Evolutionary conservation across 192 early-diverging fungal species (phyloP).

Genomic region (Dimargaris cristalligena): DNA sequence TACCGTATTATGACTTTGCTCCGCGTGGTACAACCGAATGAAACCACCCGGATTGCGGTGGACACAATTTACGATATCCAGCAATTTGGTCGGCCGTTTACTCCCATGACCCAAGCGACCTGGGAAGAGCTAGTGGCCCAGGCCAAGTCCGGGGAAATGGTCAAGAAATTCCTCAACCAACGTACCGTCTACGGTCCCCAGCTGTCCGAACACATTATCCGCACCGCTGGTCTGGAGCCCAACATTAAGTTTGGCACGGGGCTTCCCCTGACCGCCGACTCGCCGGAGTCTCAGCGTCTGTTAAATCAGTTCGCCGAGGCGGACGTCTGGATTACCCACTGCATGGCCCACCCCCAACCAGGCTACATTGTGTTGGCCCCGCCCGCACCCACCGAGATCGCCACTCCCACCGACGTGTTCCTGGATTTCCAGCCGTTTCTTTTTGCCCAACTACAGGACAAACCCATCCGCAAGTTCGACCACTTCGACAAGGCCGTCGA

Average conservation of each 20-base stretch:
- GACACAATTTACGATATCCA: slow-evolving; percentile 63
- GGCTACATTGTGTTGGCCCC: slow-evolving; percentile 21
- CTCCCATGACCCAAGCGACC: slow-evolving; percentile 31
- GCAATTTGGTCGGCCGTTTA: slow-evolving; percentile 31
- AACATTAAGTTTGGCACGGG: slow-evolving; percentile 38
- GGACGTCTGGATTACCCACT: slow-evolving; percentile 43
- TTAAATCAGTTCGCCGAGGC: slow-evolving; percentile 49
- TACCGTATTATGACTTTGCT: slow-evolving; percentile 70
- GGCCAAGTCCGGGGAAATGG: slow-evolving; percentile 41
- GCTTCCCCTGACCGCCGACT: slow-evolving; percentile 34
- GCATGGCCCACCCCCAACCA: slow-evolving; percentile 22
- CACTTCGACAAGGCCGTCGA: slow-evolving; percentile 78
- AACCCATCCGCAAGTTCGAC: slow-evolving; percentile 38
- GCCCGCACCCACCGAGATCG: neutral
- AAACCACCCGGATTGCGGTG: slow-evolving; percentile 60
- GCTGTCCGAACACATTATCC: slow-evolving; percentile 67
- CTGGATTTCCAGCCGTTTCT: slow-evolving; percentile 58
- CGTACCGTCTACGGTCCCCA: slow-evolving; percentile 57
- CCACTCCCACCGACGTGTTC: slow-evolving; percentile 12
- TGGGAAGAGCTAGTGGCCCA: slow-evolving; percentile 31
- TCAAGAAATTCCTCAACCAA: slow-evolving; percentile 40
- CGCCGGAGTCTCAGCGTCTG: slow-evolving; percentile 38
- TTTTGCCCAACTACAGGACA: slow-evolving; percentile 40
- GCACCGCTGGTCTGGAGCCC: slow-evolving; percentile 43
- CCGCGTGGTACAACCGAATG: slow-evolving; percentile 71